These are phyloP conservation scores for Claviceps digitariae DNA, from an alignment of 2,329 filamentous ascomycete species.

Conservation along the genomic window DNA sequence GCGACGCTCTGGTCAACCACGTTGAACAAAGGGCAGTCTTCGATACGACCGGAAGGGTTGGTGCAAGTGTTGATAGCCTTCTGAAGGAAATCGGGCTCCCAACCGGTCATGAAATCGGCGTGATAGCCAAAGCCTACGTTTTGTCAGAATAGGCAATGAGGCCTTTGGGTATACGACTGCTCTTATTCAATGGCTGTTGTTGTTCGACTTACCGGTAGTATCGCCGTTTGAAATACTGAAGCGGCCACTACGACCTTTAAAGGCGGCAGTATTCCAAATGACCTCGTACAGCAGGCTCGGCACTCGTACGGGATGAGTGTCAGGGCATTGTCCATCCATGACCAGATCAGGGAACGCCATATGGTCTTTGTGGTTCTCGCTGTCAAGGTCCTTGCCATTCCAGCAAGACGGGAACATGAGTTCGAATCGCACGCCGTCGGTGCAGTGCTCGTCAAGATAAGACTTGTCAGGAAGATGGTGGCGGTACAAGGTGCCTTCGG, in stretches of 20 bases:
- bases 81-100: constrained; percentile 57
- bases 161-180: neutral
- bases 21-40: constrained; percentile 63
- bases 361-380: constrained; percentile 45
- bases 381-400: constrained; percentile 51
- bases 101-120: constrained; percentile 69
- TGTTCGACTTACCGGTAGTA: constrained; percentile 42
- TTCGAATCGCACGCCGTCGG: constrained; percentile 70
- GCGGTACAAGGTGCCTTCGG: constrained; percentile 66
- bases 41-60: constrained; percentile 50
- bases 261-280: constrained; percentile 63
- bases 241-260: constrained; percentile 45
- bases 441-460: constrained; percentile 69
- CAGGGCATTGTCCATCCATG: constrained; percentile 63
- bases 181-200: neutral
- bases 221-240: constrained; percentile 75
- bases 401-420: constrained; percentile 85
- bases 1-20: constrained; percentile 48
- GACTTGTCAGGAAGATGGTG: constrained; percentile 70
- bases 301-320: constrained; percentile 52
- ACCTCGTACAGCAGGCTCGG: constrained; percentile 74
- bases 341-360: constrained; percentile 68
- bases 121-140: constrained; percentile 56
- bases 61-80: constrained; percentile 64
- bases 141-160: neutral